These are phyloP conservation scores for Rhynchosporium agropyri DNA, from an alignment of 2,329 filamentous ascomycete genomes.

Conservation along the genomic window DNA sequence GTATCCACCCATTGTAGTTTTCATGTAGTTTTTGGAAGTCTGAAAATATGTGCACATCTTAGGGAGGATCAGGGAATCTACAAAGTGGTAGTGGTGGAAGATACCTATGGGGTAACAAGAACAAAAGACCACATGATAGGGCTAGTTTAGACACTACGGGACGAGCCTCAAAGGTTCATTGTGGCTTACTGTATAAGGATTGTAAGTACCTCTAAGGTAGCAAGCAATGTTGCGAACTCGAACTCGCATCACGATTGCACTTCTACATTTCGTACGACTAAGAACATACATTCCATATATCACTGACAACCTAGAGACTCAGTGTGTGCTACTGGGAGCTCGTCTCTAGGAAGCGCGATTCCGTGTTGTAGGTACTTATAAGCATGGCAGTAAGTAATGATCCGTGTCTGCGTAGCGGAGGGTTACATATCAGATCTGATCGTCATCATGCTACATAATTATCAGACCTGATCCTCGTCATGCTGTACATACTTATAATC, in stretches of 20 bases:
- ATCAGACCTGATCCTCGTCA: conserved; percentile 5
- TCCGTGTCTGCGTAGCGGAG: neutral
- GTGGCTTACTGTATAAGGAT: too few species aligned
- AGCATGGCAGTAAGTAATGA: neutral
- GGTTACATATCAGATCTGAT: neutral
- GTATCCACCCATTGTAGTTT: too few species aligned
- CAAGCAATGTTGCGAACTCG: too few species aligned
- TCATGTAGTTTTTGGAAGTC: too few species aligned
- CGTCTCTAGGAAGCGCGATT: neutral
- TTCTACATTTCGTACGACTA: too few species aligned
- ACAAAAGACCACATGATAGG: too few species aligned
- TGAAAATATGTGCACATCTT: too few species aligned
- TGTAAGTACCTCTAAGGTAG: neutral
- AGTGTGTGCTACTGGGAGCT: neutral
- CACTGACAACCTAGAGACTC: neutral
- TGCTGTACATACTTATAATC: neutral
- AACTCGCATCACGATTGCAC: too few species aligned
- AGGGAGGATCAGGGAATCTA: too few species aligned
- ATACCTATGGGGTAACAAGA: neutral
- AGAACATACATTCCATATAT: too few species aligned
- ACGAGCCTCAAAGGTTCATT: neutral
- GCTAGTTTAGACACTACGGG: neutral
- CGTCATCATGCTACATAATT: neutral
- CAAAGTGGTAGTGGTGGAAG: neutral
- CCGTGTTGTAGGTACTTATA: neutral